Conservation (phyloP, 2,329 filamentous ascomycete species). For the Atkinsonella hypoxylon region DNA sequence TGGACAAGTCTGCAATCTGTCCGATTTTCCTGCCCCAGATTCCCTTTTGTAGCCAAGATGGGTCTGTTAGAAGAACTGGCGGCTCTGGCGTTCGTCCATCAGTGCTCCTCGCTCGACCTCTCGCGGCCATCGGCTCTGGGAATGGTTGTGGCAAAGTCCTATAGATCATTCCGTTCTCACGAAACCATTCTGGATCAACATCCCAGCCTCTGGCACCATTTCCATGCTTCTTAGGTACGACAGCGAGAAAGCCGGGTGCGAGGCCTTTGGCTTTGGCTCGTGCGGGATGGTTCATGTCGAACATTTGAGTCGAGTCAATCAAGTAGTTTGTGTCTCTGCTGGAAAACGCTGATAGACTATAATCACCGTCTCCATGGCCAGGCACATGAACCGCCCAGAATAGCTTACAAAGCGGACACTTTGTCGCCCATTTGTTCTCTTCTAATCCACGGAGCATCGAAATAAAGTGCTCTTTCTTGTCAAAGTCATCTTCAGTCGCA, state of each 20-base stretch:
- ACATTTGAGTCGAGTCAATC: conserved; percentile 19
- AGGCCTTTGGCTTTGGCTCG: conserved; percentile 17
- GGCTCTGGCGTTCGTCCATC: conserved; percentile 5
- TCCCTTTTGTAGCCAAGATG: conserved; percentile 18
- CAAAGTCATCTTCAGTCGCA: conserved; percentile 19
- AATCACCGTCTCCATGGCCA: conserved; percentile 17
- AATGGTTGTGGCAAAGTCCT: conserved; percentile 17
- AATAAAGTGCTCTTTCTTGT: conserved; percentile 19
- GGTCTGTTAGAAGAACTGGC: conserved; percentile 6
- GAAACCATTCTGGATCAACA: conserved; percentile 21
- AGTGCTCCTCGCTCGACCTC: conserved; percentile 9
- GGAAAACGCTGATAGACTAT: conserved; percentile 22
- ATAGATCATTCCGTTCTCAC: conserved; percentile 21
- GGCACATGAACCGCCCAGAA: conserved; percentile 22
- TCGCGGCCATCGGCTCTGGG: conserved; percentile 10
- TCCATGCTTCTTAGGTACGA: conserved; percentile 21
- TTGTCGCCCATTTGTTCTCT: conserved; percentile 20
- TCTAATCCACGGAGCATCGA: conserved; percentile 17
- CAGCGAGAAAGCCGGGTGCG: conserved; percentile 20
- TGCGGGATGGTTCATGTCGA: conserved; percentile 19
- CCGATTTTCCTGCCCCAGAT: conserved; percentile 23
- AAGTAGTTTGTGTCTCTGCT: conserved; percentile 23
- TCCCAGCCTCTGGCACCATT: conserved; percentile 18
- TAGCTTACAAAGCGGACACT: conserved; percentile 23
- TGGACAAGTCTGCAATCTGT: conserved; percentile 16